These are phyloP conservation scores for Haematococcus sp. DNA, from an alignment of 139 green algal genomes.

Conservation along the genomic window DNA sequence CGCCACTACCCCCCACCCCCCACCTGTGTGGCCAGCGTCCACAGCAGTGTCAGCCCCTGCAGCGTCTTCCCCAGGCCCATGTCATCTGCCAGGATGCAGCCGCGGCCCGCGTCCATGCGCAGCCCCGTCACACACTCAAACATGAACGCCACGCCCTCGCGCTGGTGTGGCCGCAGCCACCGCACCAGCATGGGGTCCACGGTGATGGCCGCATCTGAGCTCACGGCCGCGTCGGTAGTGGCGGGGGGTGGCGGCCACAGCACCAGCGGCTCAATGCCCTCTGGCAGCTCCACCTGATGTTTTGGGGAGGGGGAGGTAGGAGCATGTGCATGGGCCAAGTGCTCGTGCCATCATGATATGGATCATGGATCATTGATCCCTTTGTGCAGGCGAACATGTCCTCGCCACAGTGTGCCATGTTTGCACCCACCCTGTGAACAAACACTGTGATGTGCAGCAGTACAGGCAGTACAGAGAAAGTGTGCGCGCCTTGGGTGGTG, in stretches of 20 bases:
- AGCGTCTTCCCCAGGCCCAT: slow-evolving; percentile 90
- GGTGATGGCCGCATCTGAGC: slow-evolving; percentile 29
- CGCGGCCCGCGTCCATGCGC: slow-evolving; percentile 32
- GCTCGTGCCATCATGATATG: too few species aligned
- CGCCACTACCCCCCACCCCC: not conserved
- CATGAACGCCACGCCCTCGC: slow-evolving; percentile 97
- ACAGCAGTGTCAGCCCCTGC: slow-evolving; percentile 92
- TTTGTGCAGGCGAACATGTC: too few species aligned
- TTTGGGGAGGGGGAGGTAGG: too few species aligned
- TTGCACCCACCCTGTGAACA: too few species aligned
- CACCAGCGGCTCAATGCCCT: slow-evolving; percentile 72
- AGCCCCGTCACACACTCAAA: slow-evolving; percentile 97
- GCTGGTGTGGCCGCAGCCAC: slow-evolving; percentile 90
- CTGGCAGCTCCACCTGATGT: slow-evolving; percentile 36
- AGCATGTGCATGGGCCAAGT: too few species aligned
- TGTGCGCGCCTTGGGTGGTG: not conserved
- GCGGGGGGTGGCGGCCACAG: slow-evolving; percentile 65
- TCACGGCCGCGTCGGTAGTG: not conserved
- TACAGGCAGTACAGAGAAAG: too few species aligned
- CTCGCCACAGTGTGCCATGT: too few species aligned
- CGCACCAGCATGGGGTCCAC: slow-evolving; percentile 87
- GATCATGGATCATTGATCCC: too few species aligned
- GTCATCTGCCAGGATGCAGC: slow-evolving; percentile 96
- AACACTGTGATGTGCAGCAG: too few species aligned
- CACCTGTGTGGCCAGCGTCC: slow-evolving; percentile 81